phyloP scores from a whole-genome alignment of 768 basidiomycete genomes.

The Russula lepida region DNA sequence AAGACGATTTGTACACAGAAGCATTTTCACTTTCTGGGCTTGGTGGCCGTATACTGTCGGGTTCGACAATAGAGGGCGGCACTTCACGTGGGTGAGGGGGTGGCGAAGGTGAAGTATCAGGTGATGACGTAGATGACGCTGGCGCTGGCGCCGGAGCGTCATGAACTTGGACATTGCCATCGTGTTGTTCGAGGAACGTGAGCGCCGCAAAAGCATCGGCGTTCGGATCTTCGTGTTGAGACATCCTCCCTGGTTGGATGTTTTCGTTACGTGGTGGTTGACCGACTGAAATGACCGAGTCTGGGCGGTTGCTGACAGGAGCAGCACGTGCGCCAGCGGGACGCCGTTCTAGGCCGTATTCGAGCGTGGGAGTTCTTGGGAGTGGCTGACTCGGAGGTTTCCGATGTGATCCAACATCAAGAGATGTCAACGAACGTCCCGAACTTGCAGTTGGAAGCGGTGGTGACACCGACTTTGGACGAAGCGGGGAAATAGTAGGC shows the following conservation, averaged over 20 bases:
- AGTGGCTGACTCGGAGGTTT: constrained; percentile 21
- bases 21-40: constrained; percentile 21
- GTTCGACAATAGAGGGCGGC: constrained; percentile 25
- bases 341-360: constrained; percentile 30
- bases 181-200: constrained; percentile 57
- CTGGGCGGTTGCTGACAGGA: constrained; percentile 25
- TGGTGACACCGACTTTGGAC: constrained; percentile 15
- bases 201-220: constrained; percentile 73
- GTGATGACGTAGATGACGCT: constrained; percentile 22
- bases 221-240: constrained; percentile 39
- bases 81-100: constrained; percentile 25
- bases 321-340: constrained; percentile 80
- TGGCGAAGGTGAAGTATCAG: constrained; percentile 24
- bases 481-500: constrained; percentile 5
- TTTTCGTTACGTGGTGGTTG: constrained; percentile 20
- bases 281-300: not conserved
- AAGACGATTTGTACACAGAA: constrained; percentile 69
- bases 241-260: not conserved
- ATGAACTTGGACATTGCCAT: constrained; percentile 22
- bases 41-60: constrained; percentile 25
- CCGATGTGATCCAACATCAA: constrained; percentile 15
- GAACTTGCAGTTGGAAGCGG: not conserved
- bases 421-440: not conserved
- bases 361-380: constrained; percentile 17
- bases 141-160: constrained; percentile 20